Evolutionary conservation across 2,329 filamentous ascomycete genomes (phyloP), one percentile per base, ranked within the genome.

Genomic region (Lecanosticta acicola): DNA sequence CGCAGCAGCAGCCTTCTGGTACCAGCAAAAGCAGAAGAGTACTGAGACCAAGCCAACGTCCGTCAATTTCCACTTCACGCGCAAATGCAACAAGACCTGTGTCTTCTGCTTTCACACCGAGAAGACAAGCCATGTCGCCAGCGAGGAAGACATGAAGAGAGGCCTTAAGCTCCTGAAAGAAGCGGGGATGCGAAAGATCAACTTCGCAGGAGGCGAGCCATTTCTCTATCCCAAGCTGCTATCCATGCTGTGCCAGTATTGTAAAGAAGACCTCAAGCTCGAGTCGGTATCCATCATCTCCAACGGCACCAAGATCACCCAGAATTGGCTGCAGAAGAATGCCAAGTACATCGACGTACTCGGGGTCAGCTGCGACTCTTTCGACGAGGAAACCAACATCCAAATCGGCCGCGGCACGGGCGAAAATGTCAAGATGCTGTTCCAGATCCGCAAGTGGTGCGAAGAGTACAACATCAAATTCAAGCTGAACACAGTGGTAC

Each of bases 81-180:
- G 72, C n/a, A 65, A 68, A 56, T 75, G 72, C 58, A 76, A 75
- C 60, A 67, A 70, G 19, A 58, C 56, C 4, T 78, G 75, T 57
- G 71, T 68, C 7, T 79, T 79, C 63, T 80, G 76, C 59, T 79
- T 80, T 64, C 75, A 79, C 58, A 79, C 75, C 1, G 74, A 69
- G 4, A 77, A 66, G 29, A 68, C 68, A 1, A 75, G 71, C 2
- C 61, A 73, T 55, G 66, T 73, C 3, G 65, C 67, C 2, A 47
- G 63, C 3, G 58, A 63, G 0, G 59, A 72, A 0, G 71, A 72
- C 32, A 72, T 76, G 56, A 45, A 49, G 41, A 50, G 46, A 1
- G 75, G 70, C 7, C 65, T 79, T 3, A 54, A 44, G 1, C 64
- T 76, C 1, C 68, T 79, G 10, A 67, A 67, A 42, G 53, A 70